These are phyloP conservation scores for Colletotrichum australisinense DNA, from an alignment of 2,329 filamentous ascomycete species.

Conservation along the genomic window DNA sequence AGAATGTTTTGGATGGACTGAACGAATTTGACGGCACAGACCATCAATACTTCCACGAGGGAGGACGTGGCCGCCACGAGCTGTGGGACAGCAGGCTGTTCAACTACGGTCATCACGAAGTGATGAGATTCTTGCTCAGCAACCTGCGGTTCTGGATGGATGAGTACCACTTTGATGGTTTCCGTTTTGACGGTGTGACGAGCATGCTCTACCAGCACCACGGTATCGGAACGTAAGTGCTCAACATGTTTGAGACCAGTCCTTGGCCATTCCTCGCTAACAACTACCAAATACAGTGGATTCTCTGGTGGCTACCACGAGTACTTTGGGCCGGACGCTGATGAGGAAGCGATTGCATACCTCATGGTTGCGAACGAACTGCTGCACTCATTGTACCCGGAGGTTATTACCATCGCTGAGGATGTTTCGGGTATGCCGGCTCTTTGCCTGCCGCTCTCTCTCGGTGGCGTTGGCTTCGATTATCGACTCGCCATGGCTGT, in stretches of 20 bases:
- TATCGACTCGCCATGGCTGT: conserved; percentile 98
- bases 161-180: conserved; percentile 95
- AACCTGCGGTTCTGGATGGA: conserved; percentile 99
- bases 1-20: conserved; percentile 94
- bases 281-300: conserved; percentile 66
- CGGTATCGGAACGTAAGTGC: conserved; percentile 90
- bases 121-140: conserved; percentile 93
- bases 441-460: conserved; percentile 85
- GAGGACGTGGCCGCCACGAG: conserved; percentile 86
- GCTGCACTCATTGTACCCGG: conserved; percentile 89
- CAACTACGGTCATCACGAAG: conserved; percentile 96
- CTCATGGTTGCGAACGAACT: conserved; percentile 97
- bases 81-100: conserved; percentile 97
- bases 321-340: conserved; percentile 90
- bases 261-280: conserved; percentile 37
- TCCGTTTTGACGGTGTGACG: conserved; percentile 97
- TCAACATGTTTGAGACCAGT: not conserved
- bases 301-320: conserved; percentile 99
- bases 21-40: conserved; percentile 97
- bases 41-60: conserved; percentile 94
- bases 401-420: conserved; percentile 91
- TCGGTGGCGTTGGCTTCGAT: conserved; percentile 96
- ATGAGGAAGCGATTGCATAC: conserved; percentile 94
- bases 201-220: conserved; percentile 98
- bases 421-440: conserved; percentile 99